A percentile compares a stretch with the other conserved stretches of the same genome.
phyloP scores from a whole-genome alignment of 108 stramenopile species.

The Thalassiosira profunda region DNA sequence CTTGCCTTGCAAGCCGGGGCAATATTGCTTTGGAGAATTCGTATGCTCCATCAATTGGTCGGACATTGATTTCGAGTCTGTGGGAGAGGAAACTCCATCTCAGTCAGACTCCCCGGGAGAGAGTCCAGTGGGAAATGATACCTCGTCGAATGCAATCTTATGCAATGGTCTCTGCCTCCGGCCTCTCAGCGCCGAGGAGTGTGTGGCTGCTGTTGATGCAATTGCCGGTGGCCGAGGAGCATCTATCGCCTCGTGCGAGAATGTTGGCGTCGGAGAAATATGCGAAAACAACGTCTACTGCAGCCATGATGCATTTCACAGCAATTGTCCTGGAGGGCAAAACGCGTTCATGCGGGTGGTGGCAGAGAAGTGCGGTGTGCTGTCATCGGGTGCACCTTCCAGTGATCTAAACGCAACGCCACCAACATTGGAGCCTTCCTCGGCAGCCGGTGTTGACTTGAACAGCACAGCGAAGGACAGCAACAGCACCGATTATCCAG shows the following conservation, averaged over 20 bases:
- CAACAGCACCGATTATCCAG: no score
- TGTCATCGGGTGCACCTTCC: no score
- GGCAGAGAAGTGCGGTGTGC: no score
- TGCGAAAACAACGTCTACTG: slow-evolving; percentile 34
- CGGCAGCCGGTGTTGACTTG: no score
- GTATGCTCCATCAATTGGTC: slow-evolving; percentile 6
- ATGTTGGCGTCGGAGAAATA: slow-evolving; percentile 22
- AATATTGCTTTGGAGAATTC: slow-evolving; percentile 40
- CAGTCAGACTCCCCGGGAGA: background rate
- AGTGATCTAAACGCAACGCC: background rate
- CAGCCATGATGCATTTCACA: slow-evolving; percentile 5
- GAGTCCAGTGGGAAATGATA: no score
- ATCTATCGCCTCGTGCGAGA: slow-evolving; percentile 21
- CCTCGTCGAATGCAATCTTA: background rate
- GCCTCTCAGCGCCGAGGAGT: slow-evolving; percentile 17
- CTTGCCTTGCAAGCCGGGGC: slow-evolving; percentile 29
- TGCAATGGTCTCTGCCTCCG: slow-evolving; percentile 33
- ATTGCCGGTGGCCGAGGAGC: no score
- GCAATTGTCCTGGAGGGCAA: slow-evolving; percentile 18
- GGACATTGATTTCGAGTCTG: background rate
- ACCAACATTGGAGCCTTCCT: no score
- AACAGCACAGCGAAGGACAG: no score
- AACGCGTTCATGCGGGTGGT: slow-evolving; percentile 19
- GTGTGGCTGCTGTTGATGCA: background rate
- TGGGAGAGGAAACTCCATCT: background rate